Evolutionary conservation across 73 alveolate genomes (phyloP).

Genomic region (Tetrahymena borealis): DNA sequence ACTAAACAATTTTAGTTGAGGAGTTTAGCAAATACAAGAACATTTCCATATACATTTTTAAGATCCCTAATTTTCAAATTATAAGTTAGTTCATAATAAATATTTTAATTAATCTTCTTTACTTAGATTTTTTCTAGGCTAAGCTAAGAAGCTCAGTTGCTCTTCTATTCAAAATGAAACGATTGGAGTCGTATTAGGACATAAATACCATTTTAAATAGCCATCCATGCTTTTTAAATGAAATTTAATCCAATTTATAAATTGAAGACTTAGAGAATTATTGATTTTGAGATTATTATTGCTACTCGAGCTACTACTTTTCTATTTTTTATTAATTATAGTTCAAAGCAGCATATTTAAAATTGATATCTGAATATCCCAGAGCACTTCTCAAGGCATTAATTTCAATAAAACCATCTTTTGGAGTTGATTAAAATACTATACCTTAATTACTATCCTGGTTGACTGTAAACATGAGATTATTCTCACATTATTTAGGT

Average conservation of each 20-base stretch:
- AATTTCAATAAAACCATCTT: neutral
- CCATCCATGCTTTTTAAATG: neutral
- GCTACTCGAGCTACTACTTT: neutral
- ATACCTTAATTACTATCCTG: neutral
- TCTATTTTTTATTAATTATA: neutral
- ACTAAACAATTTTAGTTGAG: neutral
- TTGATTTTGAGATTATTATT: neutral
- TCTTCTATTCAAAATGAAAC: neutral
- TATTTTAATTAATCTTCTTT: too few relatives aligned
- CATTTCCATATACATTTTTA: neutral
- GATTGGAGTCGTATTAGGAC: neutral
- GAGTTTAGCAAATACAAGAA: neutral
- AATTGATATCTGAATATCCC: neutral
- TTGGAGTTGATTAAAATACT: neutral
- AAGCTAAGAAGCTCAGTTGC: neutral
- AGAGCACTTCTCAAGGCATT: neutral
- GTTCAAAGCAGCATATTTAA: neutral
- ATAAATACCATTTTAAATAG: neutral
- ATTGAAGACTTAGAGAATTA: too few relatives aligned
- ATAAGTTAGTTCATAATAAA: too few relatives aligned
- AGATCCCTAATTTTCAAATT: neutral
- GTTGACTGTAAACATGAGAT: neutral
- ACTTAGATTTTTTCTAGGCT: neutral
- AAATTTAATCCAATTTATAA: neutral
- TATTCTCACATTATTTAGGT: neutral